Base-by-base conservation (phyloP, 1,284 basidiomycete genomes). In the Coniferiporia weirii region DNA sequence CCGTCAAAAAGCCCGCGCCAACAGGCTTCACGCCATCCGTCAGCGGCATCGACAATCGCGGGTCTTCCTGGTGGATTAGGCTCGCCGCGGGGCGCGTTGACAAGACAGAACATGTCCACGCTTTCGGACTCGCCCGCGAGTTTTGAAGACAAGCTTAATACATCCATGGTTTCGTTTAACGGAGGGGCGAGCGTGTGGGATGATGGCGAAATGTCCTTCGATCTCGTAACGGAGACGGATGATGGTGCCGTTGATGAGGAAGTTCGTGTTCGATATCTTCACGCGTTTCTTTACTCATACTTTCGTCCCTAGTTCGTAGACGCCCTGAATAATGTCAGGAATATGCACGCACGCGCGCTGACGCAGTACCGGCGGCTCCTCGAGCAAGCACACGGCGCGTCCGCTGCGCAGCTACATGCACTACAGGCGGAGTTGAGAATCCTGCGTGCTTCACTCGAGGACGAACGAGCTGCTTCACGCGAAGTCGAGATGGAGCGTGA, bases 321-420 rank as follows among this genome's bases (percentile, higher is more conserved):
- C 8, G 80, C 83, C 4, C 71, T 89, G 43, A 73, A 80, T 22
- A 70, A 71, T 45, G 74, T 90, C 50, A 74, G 81, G n/a, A 71
- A 73, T 10, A 71, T 87, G 47, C 86, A 91, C 67, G 75, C 81
- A 8, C 76, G 77, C 55, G 85, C 85, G 65, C 77, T 89, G 20
- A 76, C 83, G n/a, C 82, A 85, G 61, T 86, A 88, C 71, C 89
- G 85, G 66, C 80, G 89, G 2, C 76, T 91, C 1, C 78, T 91
- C 9, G 88, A 91, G 66, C 85, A 86, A 48, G 79, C 87, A 0
- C 89, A 91, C 65, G 83, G 85, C 0, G 83, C 84, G 7, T 79
- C 85, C 1, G 87, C 89, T 0, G 84, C 88, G 0, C 89, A 91
- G 66, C 75, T 91, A 1, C 89, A 91, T 65, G 89, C 89, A 0